A percentile compares a stretch with the other conserved stretches of the same genome.
Evolutionary conservation across 2,329 filamentous ascomycete species (phyloP).

Genomic region (Paecilomyces dactylethromorphus): DNA sequence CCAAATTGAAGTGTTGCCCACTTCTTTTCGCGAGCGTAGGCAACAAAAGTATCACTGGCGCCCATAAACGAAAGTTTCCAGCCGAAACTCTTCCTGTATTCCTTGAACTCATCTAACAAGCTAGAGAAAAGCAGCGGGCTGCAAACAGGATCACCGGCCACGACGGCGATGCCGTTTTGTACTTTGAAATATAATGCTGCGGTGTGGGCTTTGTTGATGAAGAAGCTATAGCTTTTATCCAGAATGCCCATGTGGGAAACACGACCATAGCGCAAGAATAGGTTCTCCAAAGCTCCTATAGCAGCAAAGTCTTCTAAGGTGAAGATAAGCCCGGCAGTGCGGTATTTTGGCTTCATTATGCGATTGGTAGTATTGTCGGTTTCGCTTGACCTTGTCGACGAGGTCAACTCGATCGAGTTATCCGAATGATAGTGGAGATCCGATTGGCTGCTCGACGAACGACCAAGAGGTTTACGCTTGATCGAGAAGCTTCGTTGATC

Average conservation of each 20-base stretch:
- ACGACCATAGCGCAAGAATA: slow-evolving; percentile 19
- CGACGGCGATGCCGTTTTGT: slow-evolving; percentile 29
- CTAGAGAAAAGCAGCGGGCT: slow-evolving; percentile 13
- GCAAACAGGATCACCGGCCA: slow-evolving; percentile 36
- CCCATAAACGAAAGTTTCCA: slow-evolving; percentile 32
- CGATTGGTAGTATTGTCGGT: no score
- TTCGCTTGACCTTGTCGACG: no score
- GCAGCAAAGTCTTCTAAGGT: no score
- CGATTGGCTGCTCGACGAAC: no score
- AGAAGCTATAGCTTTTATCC: slow-evolving; percentile 35
- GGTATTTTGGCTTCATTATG: no score
- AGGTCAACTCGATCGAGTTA: no score
- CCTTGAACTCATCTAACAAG: slow-evolving; percentile 29
- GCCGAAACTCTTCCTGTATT: slow-evolving; percentile 21
- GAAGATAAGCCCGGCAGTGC: no score
- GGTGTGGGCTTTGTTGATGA: slow-evolving; percentile 27
- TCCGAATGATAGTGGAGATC: no score
- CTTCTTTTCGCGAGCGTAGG: slow-evolving; percentile 17
- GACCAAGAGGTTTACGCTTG: no score
- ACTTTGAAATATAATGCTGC: slow-evolving; percentile 35
- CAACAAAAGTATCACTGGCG: slow-evolving; percentile 24
- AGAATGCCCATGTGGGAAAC: slow-evolving; percentile 39
- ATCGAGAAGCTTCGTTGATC: no score
- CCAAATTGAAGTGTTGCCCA: slow-evolving; percentile 35
- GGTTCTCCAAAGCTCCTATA: no score